Conservation (phyloP, 495 filamentous ascomycete species). For the Daldinia concentrica region DNA sequence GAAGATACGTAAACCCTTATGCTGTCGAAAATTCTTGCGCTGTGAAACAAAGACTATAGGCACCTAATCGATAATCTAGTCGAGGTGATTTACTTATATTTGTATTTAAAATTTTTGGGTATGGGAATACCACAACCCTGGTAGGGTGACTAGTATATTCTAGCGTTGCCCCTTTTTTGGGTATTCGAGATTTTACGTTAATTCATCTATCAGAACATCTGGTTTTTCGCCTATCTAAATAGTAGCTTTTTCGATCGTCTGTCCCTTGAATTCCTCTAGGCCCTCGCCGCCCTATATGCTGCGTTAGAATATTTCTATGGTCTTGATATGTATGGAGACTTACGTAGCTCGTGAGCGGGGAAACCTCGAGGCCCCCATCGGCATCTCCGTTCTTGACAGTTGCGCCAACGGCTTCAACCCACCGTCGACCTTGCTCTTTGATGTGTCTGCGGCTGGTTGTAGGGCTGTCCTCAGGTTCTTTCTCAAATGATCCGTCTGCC, state of each 20-base stretch:
- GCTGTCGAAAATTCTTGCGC: too few relatives aligned
- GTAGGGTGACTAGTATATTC: not conserved
- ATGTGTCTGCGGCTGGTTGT: constrained; percentile 92
- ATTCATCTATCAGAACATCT: constrained; percentile 10
- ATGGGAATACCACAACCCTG: not conserved
- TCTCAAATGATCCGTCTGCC: constrained; percentile 33
- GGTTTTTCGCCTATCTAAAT: constrained; percentile 25
- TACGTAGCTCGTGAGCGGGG: constrained; percentile 95
- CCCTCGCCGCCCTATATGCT: constrained; percentile 83
- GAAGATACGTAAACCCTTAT: too few relatives aligned
- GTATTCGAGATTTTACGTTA: not conserved
- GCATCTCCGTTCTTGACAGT: constrained; percentile 75
- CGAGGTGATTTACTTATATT: too few relatives aligned
- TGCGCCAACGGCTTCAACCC: constrained; percentile 81
- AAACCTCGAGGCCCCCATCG: constrained; percentile 84
- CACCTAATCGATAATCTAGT: too few relatives aligned
- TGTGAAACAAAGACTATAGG: too few relatives aligned
- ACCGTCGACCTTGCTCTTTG: constrained; percentile 84
- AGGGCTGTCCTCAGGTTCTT: constrained; percentile 78
- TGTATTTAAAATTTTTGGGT: not conserved
- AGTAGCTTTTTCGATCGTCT: constrained; percentile 74
- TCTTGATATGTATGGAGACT: constrained; percentile 51
- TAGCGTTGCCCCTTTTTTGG: not conserved
- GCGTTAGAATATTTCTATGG: constrained; percentile 46
- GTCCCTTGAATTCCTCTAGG: constrained; percentile 76